A percentile compares a stretch with the other conserved stretches of the same genome.
phyloP scores from a whole-genome alignment of 2,329 filamentous ascomycete genomes.

The Pyricularia grisea region DNA sequence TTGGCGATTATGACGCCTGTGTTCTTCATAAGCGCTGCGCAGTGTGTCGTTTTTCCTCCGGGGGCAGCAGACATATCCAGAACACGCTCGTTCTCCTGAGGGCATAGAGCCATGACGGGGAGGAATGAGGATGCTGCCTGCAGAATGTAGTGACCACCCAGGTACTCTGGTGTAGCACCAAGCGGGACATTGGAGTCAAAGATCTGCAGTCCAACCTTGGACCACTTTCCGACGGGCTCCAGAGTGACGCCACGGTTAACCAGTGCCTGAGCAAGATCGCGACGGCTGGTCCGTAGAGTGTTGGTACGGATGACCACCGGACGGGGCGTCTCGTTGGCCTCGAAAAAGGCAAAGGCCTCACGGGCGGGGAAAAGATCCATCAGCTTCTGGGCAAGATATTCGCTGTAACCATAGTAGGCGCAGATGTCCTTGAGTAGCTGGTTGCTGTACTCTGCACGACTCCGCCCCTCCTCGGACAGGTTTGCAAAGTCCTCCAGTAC shows the following conservation, averaged over 20 bases:
- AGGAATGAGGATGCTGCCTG: constrained; percentile 96
- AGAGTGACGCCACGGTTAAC: constrained; percentile 96
- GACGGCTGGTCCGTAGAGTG: constrained; percentile 68
- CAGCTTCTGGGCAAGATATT: constrained; percentile 91
- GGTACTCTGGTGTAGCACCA: constrained; percentile 93
- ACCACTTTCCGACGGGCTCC: constrained; percentile 97
- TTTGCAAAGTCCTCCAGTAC: constrained; percentile 84
- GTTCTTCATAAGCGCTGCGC: constrained; percentile 96
- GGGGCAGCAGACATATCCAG: constrained; percentile 93
- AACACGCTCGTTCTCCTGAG: constrained; percentile 84
- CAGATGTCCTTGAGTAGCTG: constrained; percentile 88
- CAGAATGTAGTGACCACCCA: constrained; percentile 95
- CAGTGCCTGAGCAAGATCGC: constrained; percentile 81
- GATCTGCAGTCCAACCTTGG: constrained; percentile 91
- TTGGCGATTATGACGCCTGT: constrained; percentile 94
- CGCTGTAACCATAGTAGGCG: constrained; percentile 92
- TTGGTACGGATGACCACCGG: constrained; percentile 96
- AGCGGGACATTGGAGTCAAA: constrained; percentile 82
- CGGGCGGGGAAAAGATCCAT: constrained; percentile 84
- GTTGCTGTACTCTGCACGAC: constrained; percentile 77
- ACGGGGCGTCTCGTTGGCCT: constrained; percentile 88
- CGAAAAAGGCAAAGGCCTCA: constrained; percentile 96
- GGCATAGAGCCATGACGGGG: constrained; percentile 93
- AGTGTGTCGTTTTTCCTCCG: constrained; percentile 92
- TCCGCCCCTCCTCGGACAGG: constrained; percentile 68